Conservation (phyloP, 306 rosid species). For the Clitoria ternatea region DNA sequence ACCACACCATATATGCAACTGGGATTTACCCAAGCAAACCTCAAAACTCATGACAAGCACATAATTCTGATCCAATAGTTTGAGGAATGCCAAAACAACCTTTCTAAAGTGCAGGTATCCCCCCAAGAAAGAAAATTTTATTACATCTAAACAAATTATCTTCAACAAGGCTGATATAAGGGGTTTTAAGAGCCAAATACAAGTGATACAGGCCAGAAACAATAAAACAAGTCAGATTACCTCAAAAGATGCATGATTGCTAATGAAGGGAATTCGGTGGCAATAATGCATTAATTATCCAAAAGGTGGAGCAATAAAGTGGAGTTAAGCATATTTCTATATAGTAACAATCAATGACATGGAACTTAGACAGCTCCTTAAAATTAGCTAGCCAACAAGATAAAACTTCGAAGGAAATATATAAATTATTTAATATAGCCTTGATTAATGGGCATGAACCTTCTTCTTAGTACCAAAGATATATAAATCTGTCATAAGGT, state of each 20-base stretch:
- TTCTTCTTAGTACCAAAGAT: not conserved
- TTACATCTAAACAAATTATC: constrained; percentile 1
- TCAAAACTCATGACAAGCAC: not conserved
- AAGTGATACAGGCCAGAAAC: constrained; percentile 12
- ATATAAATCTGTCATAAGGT: not conserved
- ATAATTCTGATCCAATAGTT: not conserved
- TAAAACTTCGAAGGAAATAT: not conserved
- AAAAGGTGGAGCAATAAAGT: not conserved
- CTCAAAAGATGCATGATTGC: not conserved
- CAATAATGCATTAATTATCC: not conserved
- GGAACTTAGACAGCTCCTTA: not conserved
- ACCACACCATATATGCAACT: not conserved
- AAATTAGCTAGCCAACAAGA: not conserved
- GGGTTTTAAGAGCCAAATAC: not conserved
- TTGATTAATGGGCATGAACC: not conserved
- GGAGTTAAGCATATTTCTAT: not conserved
- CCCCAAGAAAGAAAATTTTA: not conserved
- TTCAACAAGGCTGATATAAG: not conserved
- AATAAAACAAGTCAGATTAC: not conserved
- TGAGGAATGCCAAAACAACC: not conserved
- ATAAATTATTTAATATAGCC: not conserved
- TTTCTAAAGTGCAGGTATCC: not conserved
- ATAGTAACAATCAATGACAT: not conserved
- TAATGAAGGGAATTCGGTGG: not conserved
- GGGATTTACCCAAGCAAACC: not conserved